Evolutionary conservation across 306 rosid genomes (phyloP), one percentile per base, ranked within the genome.

Genomic region (Coriaria nepalensis): DNA sequence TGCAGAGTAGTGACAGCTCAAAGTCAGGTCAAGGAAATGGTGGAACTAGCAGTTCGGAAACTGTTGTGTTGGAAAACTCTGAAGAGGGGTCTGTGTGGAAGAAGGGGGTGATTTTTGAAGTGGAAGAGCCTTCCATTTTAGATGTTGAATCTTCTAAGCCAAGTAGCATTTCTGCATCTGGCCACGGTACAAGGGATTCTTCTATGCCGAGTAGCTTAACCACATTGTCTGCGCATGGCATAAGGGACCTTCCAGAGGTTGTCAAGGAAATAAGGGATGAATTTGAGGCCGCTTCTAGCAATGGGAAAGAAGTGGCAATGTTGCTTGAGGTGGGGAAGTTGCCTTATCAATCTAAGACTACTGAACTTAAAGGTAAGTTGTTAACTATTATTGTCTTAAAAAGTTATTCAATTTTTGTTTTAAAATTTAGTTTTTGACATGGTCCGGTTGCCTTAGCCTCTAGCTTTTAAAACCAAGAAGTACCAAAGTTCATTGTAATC

Each of bases 261-360:
- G 96, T 85, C n/a, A 63, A 57, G 62, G 94, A 90, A 56, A 90
- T 90, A 55, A 75, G 67, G 63, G 87, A 79, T 56, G 94, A 85
- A 69, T 92, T 92, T 66, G 83, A 85, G 68, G 64, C 73, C n/a
- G 98, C 98, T 7, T 82, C 96, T 47, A 45, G 69, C 53, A 67
- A 60, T 57, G 98, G 94, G 49, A 85, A 66, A 72, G 98, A 85
- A 72, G 94, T 92, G 39, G 96, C 93, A 0, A 4, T 85, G 62
- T 64, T 92, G 75, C 98, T 92, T 50, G 98, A 92, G 74, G 96
- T 70, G 56, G 87, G 82, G 29, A 85, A 70, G 67, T 62, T 81
- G 43, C 98, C 98, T 37, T 92, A 92, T 63, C 85, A 68, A 45
- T 62, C 94, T 14, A 71, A 67, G 57, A 57, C 60, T 52, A 62